These are phyloP conservation scores for Aspergillus conjunctus DNA, from an alignment of 495 filamentous ascomycete genomes.

Conservation along the genomic window DNA sequence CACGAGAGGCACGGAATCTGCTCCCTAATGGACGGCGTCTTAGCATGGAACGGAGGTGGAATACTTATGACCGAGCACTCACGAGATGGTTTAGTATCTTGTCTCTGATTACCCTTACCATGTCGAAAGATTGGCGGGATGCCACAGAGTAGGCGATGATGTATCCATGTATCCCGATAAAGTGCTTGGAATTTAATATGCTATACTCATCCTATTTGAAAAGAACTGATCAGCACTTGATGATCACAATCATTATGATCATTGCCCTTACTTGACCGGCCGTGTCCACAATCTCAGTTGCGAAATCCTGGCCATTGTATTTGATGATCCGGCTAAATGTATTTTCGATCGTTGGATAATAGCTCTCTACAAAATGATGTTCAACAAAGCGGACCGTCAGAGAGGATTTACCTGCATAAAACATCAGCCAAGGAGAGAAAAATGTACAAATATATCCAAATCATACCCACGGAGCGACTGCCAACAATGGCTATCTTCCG, in stretches of 20 bases:
- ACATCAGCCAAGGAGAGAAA: constrained; percentile 9
- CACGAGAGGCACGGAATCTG: constrained; percentile 87
- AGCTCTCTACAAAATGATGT: constrained; percentile 96
- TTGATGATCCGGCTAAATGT: constrained; percentile 95
- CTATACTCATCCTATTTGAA: constrained; percentile 88
- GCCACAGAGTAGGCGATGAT: constrained; percentile 97
- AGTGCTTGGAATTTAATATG: constrained; percentile 97
- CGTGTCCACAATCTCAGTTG: constrained; percentile 97
- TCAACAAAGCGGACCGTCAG: constrained; percentile 98
- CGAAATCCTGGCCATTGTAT: constrained; percentile 87
- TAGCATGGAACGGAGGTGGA: neutral
- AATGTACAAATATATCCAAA: neutral
- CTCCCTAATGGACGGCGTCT: constrained; percentile 59
- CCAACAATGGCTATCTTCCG: constrained; percentile 98
- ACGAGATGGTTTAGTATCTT: constrained; percentile 98
- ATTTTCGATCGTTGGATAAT: constrained; percentile 99
- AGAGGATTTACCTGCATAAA: constrained; percentile 83
- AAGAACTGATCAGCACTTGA: constrained; percentile 18
- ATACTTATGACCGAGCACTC: constrained; percentile 33
- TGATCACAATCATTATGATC: constrained; percentile 17
- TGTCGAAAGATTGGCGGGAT: constrained; percentile 92
- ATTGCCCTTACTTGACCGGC: constrained; percentile 78
- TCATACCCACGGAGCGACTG: constrained; percentile 92
- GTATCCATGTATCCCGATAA: constrained; percentile 99
- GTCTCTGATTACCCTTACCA: constrained; percentile 91